Evolutionary conservation across 2,329 filamentous ascomycete species (phyloP).

Genomic region (Botrytis aclada): DNA sequence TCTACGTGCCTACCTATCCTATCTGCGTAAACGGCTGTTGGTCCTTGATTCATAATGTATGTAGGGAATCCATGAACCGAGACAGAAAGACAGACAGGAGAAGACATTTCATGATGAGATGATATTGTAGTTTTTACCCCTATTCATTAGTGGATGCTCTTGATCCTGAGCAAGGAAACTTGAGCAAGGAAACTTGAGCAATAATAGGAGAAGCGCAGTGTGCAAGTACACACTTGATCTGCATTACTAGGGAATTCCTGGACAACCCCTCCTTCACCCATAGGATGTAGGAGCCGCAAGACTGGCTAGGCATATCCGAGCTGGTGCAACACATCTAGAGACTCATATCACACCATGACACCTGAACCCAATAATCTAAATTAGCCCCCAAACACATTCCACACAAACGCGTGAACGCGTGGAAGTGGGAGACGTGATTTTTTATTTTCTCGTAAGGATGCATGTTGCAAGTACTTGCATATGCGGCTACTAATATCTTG

Average conservation of each 20-base stretch:
- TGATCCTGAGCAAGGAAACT: not conserved
- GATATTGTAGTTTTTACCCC: not conserved
- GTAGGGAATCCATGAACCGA: not conserved
- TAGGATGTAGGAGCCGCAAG: not conserved
- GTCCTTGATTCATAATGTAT: not conserved
- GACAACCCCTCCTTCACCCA: not conserved
- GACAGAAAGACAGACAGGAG: not conserved
- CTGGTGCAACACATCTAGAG: not conserved
- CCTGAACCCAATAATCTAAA: not conserved
- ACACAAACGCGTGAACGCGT: not conserved
- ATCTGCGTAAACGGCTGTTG: not conserved
- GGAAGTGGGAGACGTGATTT: not conserved
- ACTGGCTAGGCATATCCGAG: not conserved
- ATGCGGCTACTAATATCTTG: not conserved
- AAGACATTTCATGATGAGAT: not conserved
- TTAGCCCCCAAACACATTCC: not conserved
- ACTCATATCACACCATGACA: not conserved
- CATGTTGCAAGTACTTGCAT: not conserved
- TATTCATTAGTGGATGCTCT: not conserved
- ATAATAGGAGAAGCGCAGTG: not conserved
- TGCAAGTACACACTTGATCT: not conserved
- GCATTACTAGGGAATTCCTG: not conserved
- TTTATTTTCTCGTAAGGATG: not conserved
- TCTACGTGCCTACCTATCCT: not conserved
- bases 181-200: not conserved